A percentile compares a stretch with the other conserved stretches of the same genome.
Evolutionary conservation across 1,139 yeast species (phyloP).

Genomic region (Kodamaea sp.): DNA sequence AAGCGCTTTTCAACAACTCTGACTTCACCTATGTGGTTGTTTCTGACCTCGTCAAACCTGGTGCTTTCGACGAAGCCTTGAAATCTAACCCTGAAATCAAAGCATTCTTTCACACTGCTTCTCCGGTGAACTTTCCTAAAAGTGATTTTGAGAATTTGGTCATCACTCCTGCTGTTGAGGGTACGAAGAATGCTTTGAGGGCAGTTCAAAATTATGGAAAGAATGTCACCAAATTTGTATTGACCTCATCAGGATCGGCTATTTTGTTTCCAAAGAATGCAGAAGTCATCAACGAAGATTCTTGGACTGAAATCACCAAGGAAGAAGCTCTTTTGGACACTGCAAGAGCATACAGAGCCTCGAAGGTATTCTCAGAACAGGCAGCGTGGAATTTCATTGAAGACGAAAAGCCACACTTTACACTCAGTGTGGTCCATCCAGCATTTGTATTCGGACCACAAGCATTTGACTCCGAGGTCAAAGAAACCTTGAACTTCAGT

Average conservation of each 20-base stretch:
- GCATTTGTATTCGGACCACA: conserved; percentile 31
- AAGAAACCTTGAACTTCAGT: conserved; percentile 19
- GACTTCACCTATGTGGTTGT: conserved; percentile 46
- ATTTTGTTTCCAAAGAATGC: conserved; percentile 9
- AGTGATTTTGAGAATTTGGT: conserved; percentile 31
- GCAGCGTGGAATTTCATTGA: conserved; percentile 47
- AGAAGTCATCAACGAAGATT: conserved; percentile 14
- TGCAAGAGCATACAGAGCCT: conserved; percentile 29
- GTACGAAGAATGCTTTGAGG: conserved; percentile 32
- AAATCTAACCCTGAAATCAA: conserved; percentile 41
- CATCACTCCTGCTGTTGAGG: conserved; percentile 33
- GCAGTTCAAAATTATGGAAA: conserved; percentile 27
- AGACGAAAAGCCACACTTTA: conserved; percentile 18
- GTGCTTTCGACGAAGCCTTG: conserved; percentile 15
- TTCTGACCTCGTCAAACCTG: conserved; percentile 13
- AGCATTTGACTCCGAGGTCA: conserved; percentile 20
- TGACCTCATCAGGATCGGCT: conserved; percentile 36
- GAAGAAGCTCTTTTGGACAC: conserved; percentile 29
- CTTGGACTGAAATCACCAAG: conserved; percentile 46
- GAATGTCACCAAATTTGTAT: conserved; percentile 27
- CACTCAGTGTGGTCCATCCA: conserved; percentile 19
- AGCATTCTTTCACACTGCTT: conserved; percentile 25
- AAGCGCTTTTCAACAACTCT: conserved; percentile 18
- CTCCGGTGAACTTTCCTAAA: conserved; percentile 30
- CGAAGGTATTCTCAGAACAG: conserved; percentile 41